phyloP scores from a whole-genome alignment of 2,329 filamentous ascomycete species.

The Stachybotrys elegans region DNA sequence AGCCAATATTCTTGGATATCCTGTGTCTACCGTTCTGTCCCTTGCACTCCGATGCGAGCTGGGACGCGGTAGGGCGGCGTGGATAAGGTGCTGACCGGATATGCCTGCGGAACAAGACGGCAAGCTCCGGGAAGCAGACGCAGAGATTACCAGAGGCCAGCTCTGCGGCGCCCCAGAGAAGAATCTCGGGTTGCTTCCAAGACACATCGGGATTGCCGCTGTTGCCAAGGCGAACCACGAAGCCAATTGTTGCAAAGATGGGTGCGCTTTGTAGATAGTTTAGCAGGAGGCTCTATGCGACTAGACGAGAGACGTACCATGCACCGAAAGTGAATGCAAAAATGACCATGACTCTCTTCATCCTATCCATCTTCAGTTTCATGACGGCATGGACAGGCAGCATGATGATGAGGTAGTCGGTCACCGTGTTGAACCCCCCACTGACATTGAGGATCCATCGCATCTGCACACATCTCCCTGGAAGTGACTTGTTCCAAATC shows the following conservation, averaged over 20 bases:
- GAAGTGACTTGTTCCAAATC: constrained; percentile 6
- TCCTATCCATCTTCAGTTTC: constrained; percentile 5
- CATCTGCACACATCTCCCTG: constrained; percentile 6
- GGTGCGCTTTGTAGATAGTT: no score
- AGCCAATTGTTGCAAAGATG: constrained; percentile 8
- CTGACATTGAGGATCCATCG: constrained; percentile 5
- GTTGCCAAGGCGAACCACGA: constrained; percentile 6
- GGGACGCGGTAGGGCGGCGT: not conserved
- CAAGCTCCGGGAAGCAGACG: constrained; percentile 8
- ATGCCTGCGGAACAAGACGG: constrained; percentile 7
- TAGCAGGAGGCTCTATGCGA: no score
- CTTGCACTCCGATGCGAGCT: not conserved
- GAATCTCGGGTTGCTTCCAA: constrained; percentile 9
- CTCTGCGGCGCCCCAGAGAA: constrained; percentile 7
- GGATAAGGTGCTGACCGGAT: not conserved
- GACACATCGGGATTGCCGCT: constrained; percentile 6
- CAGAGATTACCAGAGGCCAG: constrained; percentile 7
- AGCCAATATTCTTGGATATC: not conserved
- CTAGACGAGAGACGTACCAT: constrained; percentile 6
- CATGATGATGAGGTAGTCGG: constrained; percentile 6
- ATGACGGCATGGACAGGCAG: constrained; percentile 6
- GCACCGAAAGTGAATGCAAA: constrained; percentile 6
- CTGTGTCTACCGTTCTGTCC: not conserved
- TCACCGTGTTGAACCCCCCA: constrained; percentile 6
- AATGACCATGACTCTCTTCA: constrained; percentile 3